A percentile compares a stretch with the other conserved stretches of the same genome.
Evolutionary conservation across 768 basidiomycete species (phyloP).

Genomic region (Termitomyces sp.): DNA sequence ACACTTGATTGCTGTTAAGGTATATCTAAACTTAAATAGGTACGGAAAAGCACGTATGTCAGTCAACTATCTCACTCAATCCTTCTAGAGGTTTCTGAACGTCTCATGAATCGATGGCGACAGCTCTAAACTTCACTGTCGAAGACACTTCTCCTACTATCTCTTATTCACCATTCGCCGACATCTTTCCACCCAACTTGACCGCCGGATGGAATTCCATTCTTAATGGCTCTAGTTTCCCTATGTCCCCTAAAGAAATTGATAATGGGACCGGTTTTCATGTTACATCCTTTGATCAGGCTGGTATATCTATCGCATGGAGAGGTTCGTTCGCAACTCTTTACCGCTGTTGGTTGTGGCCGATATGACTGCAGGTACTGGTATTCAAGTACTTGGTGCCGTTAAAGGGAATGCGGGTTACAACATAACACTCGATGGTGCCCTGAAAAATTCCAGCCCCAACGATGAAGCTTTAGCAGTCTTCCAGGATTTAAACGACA

Average conservation of each 20-base stretch:
- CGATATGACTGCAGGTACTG: slow-evolving; percentile 45
- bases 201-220: slow-evolving; percentile 66
- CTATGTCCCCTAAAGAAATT: slow-evolving; percentile 30
- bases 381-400: slow-evolving; percentile 55
- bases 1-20: background rate
- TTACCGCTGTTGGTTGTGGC: background rate
- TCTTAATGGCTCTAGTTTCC: slow-evolving; percentile 49
- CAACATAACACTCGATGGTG: slow-evolving; percentile 48
- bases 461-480: slow-evolving; percentile 41
- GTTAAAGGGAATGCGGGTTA: slow-evolving; percentile 36
- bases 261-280: slow-evolving; percentile 59
- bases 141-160: slow-evolving; percentile 67
- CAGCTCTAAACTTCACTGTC: slow-evolving; percentile 25
- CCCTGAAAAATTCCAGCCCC: slow-evolving; percentile 18
- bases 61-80: background rate
- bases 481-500: slow-evolving; percentile 40
- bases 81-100: background rate
- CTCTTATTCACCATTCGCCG: slow-evolving; percentile 54
- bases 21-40: background rate
- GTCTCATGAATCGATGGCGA: slow-evolving; percentile 13
- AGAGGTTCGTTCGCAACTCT: slow-evolving; percentile 40
- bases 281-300: slow-evolving; percentile 55
- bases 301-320: slow-evolving; percentile 54
- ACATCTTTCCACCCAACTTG: slow-evolving; percentile 46
- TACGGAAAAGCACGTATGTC: background rate